Conservation (phyloP, 1,284 basidiomycete genomes). For the Mycosarcoma mackinlayi region DNA sequence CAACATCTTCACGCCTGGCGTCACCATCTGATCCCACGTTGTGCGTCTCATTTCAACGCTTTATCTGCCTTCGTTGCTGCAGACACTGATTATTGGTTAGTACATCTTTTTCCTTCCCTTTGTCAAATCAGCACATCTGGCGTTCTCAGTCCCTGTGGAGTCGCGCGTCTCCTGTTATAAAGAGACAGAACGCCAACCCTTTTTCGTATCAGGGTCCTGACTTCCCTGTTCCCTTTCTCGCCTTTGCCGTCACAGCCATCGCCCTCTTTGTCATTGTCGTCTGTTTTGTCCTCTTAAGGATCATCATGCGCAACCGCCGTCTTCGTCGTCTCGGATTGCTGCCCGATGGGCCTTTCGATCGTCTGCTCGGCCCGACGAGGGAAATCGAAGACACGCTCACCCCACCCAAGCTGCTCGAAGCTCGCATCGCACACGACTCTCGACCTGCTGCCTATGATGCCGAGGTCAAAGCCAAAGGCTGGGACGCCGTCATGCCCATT, state of each 20-base stretch:
- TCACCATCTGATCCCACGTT: not conserved
- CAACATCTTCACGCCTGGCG: not conserved
- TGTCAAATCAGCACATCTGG: not conserved
- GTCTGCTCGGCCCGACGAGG: conserved; percentile 45
- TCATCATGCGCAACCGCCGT: conserved; percentile 60
- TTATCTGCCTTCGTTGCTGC: conserved; percentile 4
- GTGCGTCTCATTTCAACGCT: not conserved
- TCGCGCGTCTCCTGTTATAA: conserved; percentile 7
- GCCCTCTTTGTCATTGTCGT: conserved; percentile 64
- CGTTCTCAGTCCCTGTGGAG: not conserved
- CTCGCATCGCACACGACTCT: conserved; percentile 52
- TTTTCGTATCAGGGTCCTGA: conserved; percentile 28
- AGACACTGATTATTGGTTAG: conserved; percentile 63
- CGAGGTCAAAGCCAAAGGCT: conserved; percentile 46
- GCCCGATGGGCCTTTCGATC: conserved; percentile 51
- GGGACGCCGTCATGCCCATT: conserved; percentile 59
- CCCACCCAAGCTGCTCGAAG: conserved; percentile 61
- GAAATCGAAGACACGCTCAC: conserved; percentile 57
- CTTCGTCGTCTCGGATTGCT: conserved; percentile 56
- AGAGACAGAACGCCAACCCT: conserved; percentile 24
- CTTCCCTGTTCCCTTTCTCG: conserved; percentile 51
- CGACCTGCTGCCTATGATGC: conserved; percentile 31
- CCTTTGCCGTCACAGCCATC: conserved; percentile 58
- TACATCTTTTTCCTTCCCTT: conserved; percentile 19
- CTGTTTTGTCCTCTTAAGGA: conserved; percentile 61